Conservation (phyloP, 1,284 basidiomycete species). For the Leccinum insigne region DNA sequence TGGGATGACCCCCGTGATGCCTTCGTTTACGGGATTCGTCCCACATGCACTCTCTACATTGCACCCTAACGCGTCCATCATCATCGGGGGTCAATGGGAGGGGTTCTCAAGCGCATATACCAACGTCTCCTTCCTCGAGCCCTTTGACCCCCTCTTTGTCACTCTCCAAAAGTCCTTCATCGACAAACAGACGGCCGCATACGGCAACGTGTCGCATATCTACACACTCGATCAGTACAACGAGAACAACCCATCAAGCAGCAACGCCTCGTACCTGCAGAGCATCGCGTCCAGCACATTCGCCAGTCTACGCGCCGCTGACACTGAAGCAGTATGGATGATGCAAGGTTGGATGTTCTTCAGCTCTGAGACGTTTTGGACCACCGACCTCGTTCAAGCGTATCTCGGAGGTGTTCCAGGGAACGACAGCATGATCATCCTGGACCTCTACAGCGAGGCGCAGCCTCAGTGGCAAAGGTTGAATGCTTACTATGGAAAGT, state of each 20-base stretch:
- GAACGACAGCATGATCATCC: background rate
- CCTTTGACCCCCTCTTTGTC: conserved; percentile 31
- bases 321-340: conserved; percentile 15
- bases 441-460: background rate
- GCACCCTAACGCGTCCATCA: conserved; percentile 40
- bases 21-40: conserved; percentile 46
- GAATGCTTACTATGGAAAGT: conserved; percentile 37
- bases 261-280: conserved; percentile 34
- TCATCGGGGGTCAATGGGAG: conserved; percentile 38
- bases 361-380: conserved; percentile 39
- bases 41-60: conserved; percentile 34
- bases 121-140: conserved; percentile 43
- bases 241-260: conserved; percentile 41
- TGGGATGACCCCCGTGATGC: conserved; percentile 46
- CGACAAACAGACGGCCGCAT: conserved; percentile 39
- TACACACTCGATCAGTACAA: conserved; percentile 50
- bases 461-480: conserved; percentile 40
- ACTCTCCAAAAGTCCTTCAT: conserved; percentile 38
- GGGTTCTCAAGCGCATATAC: conserved; percentile 37
- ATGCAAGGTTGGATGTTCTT: conserved; percentile 45
- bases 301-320: conserved; percentile 38
- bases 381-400: conserved; percentile 38
- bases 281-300: conserved; percentile 33
- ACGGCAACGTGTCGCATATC: conserved; percentile 42
- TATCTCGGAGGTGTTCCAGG: conserved; percentile 31